Evolutionary conservation across 1,284 basidiomycete species (phyloP).

Genomic region (Retiboletus flavoniger): DNA sequence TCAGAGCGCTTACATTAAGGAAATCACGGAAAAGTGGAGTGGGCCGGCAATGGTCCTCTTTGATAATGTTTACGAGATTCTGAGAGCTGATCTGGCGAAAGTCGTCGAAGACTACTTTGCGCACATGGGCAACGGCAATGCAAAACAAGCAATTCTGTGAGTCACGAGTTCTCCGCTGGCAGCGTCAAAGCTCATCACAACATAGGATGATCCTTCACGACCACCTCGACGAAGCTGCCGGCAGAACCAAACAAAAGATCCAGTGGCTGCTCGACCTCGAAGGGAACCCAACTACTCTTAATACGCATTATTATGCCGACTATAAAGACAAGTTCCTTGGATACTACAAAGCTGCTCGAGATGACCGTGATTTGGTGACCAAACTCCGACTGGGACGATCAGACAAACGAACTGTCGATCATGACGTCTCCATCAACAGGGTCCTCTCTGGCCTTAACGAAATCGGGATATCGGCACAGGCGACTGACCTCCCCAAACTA

Average conservation of each 20-base stretch:
- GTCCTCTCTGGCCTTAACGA: constrained; percentile 43
- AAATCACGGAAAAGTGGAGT: constrained; percentile 50
- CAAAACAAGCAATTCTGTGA: constrained; percentile 55
- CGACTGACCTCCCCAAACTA: constrained; percentile 51
- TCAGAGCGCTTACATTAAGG: constrained; percentile 48
- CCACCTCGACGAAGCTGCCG: constrained; percentile 45
- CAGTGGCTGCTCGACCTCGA: constrained; percentile 57
- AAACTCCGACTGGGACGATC: constrained; percentile 14
- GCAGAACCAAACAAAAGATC: constrained; percentile 42
- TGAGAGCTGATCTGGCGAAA: constrained; percentile 41
- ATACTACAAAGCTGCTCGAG: constrained; percentile 46
- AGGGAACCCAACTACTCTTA: constrained; percentile 52
- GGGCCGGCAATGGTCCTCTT: constrained; percentile 50
- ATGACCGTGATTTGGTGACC: constrained; percentile 30
- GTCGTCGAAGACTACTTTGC: constrained; percentile 51
- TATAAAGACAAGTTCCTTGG: constrained; percentile 58
- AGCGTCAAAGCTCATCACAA: neutral
- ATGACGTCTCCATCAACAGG: constrained; percentile 20
- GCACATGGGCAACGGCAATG: constrained; percentile 49
- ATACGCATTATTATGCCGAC: constrained; percentile 55
- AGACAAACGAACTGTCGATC: neutral
- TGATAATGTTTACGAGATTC: constrained; percentile 39
- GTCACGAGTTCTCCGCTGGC: constrained; percentile 18
- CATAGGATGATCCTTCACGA: constrained; percentile 47
- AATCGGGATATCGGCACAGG: constrained; percentile 44